Percentiles rank a stretch among this genome's conserved stretches.
Conservation (phyloP, 2,329 filamentous ascomycete species). For the Aspergillus proliferans region DNA sequence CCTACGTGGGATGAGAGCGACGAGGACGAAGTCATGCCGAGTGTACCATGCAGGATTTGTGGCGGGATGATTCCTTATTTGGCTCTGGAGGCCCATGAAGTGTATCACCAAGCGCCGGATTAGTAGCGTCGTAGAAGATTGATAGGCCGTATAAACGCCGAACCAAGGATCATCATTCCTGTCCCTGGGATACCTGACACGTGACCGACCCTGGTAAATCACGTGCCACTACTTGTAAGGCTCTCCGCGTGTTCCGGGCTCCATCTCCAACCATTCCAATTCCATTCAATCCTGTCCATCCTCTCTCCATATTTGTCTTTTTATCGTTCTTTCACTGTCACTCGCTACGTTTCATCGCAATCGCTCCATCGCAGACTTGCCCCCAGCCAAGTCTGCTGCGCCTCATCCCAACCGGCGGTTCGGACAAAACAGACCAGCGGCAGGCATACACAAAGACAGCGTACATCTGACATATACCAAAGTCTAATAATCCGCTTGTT, state of each 20-base stretch:
- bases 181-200: neutral
- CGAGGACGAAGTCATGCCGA: conserved; percentile 22
- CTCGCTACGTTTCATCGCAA: neutral
- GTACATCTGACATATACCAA: neutral
- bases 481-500: neutral
- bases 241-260: neutral
- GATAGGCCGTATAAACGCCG: no score
- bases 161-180: neutral
- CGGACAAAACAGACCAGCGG: no score
- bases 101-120: conserved; percentile 37
- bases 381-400: no score
- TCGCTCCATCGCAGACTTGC: neutral
- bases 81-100: conserved; percentile 44
- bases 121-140: neutral
- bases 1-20: conserved; percentile 30
- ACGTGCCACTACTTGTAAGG: neutral
- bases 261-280: neutral
- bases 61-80: conserved; percentile 44
- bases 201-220: no score
- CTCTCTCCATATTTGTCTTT: neutral
- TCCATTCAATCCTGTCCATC: neutral
- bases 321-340: neutral
- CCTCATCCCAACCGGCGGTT: no score
- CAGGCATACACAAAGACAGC: neutral
- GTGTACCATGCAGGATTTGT: conserved; percentile 38